phyloP scores from a whole-genome alignment of 1,139 yeast genomes.

The Lodderomyces metapsilosis region DNA sequence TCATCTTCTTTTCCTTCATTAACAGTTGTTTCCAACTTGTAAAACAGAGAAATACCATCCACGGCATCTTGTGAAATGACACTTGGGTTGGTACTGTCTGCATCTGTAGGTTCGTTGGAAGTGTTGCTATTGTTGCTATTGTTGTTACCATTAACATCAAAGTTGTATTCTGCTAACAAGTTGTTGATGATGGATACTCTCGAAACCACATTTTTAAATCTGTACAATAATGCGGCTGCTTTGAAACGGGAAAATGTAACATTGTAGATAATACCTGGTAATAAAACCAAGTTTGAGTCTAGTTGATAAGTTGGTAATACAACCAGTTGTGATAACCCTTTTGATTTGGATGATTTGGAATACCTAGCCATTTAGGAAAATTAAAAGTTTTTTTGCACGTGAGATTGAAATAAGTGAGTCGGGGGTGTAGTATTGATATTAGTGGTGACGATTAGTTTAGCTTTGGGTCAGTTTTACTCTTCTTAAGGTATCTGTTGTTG shows the following conservation, averaged over 20 bases:
- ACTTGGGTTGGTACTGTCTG: slow-evolving; percentile 16
- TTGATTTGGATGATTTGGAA: slow-evolving; percentile 2
- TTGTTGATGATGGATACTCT: slow-evolving; percentile 30
- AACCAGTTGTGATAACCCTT: slow-evolving; percentile 11
- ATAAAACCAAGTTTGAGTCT: slow-evolving; percentile 48
- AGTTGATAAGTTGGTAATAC: slow-evolving; percentile 40
- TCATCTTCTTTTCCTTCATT: slow-evolving; percentile 9
- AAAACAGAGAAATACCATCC: slow-evolving; percentile 34
- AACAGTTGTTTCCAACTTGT: slow-evolving; percentile 20
- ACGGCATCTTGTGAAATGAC: slow-evolving; percentile 35
- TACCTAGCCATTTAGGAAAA: slow-evolving; percentile 5
- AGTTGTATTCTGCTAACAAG: slow-evolving; percentile 36
- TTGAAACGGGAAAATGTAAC: slow-evolving; percentile 49
- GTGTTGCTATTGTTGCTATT: slow-evolving; percentile 12
- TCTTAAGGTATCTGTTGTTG: no score
- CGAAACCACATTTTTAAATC: slow-evolving; percentile 31
- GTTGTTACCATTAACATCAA: slow-evolving; percentile 22
- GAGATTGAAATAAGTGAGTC: no score
- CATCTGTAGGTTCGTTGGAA: slow-evolving; percentile 14
- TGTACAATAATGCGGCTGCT: slow-evolving; percentile 47
- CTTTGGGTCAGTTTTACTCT: no score
- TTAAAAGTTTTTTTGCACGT: no score
- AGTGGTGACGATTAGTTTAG: no score
- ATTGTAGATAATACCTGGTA: slow-evolving; percentile 63
- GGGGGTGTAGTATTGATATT: no score